phyloP scores from a whole-genome alignment of 306 rosid genomes.

The Vigna nakashimae region DNA sequence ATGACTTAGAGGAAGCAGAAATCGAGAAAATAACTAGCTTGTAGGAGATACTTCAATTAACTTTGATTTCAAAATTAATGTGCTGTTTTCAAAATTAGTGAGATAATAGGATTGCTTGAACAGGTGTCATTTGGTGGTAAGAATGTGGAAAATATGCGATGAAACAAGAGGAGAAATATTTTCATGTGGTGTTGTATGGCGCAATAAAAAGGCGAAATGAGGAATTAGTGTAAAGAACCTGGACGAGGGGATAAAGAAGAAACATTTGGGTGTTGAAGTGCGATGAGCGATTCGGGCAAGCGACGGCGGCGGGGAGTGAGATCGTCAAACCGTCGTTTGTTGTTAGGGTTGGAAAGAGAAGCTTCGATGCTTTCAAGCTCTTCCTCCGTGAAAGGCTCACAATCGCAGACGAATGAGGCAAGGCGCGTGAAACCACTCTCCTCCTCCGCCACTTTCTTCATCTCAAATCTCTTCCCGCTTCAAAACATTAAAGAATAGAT shows the following conservation, averaged over 20 bases:
- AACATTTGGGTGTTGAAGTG: constrained; percentile 65
- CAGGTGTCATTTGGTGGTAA: neutral
- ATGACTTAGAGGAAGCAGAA: neutral
- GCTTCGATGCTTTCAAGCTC: constrained; percentile 62
- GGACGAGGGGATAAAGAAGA: constrained; percentile 57
- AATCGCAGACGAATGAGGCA: constrained; percentile 46
- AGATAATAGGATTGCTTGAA: neutral
- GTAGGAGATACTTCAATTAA: neutral
- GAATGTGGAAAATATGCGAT: neutral
- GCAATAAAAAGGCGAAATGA: neutral
- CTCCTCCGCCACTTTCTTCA: constrained; percentile 15
- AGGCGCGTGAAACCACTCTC: constrained; percentile 35
- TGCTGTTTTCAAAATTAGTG: neutral
- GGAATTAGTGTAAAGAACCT: constrained; percentile 45
- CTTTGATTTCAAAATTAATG: neutral
- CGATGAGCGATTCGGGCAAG: constrained; percentile 66
- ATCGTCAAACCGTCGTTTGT: constrained; percentile 19
- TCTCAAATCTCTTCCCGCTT: neutral
- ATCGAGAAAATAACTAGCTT: neutral
- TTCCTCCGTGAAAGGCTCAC: constrained; percentile 67
- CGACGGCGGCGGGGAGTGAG: constrained; percentile 50
- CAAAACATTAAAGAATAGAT: neutral
- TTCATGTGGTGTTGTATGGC: neutral
- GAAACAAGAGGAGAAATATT: neutral
- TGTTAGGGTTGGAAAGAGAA: constrained; percentile 46